Percentiles rank a stretch among this genome's conserved stretches.
Conservation (phyloP, 805 yeast genomes). For the Priceomyces carsonii region DNA sequence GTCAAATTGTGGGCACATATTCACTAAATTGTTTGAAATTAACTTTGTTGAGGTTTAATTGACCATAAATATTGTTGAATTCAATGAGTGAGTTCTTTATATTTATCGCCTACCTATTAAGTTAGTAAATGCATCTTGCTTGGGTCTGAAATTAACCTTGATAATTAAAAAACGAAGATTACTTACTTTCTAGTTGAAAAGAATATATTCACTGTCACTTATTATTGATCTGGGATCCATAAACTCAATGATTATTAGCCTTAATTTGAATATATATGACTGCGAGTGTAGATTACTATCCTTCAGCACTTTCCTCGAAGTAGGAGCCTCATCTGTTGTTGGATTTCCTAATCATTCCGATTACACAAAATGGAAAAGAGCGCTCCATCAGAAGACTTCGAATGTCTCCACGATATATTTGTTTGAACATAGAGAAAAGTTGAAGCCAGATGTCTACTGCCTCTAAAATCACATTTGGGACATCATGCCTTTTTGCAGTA, state of each 20-base stretch:
- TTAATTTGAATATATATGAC: too few relatives aligned
- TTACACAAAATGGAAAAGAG: conserved; percentile 7
- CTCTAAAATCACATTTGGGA: conserved; percentile 70
- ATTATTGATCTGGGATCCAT: too few relatives aligned
- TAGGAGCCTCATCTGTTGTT: conserved; percentile 3
- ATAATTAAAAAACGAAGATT: too few relatives aligned
- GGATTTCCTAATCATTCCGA: conserved; percentile 7
- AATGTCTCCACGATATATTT: not conserved
- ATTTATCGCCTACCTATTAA: not conserved
- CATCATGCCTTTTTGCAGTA: conserved; percentile 54
- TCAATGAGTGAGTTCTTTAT: not conserved
- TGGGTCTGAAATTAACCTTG: too few relatives aligned
- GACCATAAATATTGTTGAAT: not conserved
- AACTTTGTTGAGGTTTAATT: not conserved
- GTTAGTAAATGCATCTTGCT: too few relatives aligned
- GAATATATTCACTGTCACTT: too few relatives aligned
- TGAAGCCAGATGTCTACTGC: conserved; percentile 70
- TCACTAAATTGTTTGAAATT: not conserved
- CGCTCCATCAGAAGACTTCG: not conserved
- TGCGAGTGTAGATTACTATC: too few relatives aligned
- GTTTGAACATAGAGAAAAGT: not conserved
- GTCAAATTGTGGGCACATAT: conserved; percentile 2
- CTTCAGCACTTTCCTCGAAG: conserved; percentile 2
- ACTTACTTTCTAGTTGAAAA: too few relatives aligned
- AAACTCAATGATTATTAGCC: too few relatives aligned